Base-by-base conservation (phyloP, 2,329 filamentous ascomycete genomes). In the Elsinoe necatrix region DNA sequence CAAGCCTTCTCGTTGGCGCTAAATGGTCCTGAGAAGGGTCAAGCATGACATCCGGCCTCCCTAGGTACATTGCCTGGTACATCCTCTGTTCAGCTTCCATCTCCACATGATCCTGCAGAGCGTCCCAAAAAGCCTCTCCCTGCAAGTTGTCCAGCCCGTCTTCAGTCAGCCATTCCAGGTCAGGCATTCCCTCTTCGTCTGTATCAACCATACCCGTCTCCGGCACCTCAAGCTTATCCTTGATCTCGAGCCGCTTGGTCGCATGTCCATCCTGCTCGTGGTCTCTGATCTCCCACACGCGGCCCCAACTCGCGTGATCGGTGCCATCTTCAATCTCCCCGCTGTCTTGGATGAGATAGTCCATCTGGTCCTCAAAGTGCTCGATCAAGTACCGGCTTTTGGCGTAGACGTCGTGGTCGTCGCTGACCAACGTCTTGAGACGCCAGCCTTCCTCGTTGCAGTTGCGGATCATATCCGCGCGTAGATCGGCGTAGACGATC, bases 361-460 rank as follows among this genome's bases (percentile, higher is more conserved):
- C 14, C 21, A 55, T 41, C n/a, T 45, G 20, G 11, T 27, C 27
- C 29, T 47, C 41, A 25, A 56, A 56, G 7, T 47, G n/a, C 3
- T 39, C 11, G 7, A 35, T 20, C 18, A 47, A 37, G 11, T n/a
- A 16, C 6, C 18, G 1, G 20, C 16, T 21, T 12, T 25, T 23
- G 8, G 8, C 8, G 12, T n/a, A 37, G 7, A 21, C 16, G 11
- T 23, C 18, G 18, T 56, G 25, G 20, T 56, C 54, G 18, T 47
- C 37, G 41, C 41, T 45, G n/a, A 56, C 27, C 11, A 56, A 9
- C n/a, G 39, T 56, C 14, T 23, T 21, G n/a, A 47, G 42, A 9
- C 54, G 54, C 54, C 54, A 56, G 11, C 27, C 42, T 4, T 47
- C 18, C 9, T 47, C 11, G 20, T 18, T 56, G 29, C 29, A 56